Conservation (phyloP, 1,139 yeast species). For the Taiozyma sp. region DNA sequence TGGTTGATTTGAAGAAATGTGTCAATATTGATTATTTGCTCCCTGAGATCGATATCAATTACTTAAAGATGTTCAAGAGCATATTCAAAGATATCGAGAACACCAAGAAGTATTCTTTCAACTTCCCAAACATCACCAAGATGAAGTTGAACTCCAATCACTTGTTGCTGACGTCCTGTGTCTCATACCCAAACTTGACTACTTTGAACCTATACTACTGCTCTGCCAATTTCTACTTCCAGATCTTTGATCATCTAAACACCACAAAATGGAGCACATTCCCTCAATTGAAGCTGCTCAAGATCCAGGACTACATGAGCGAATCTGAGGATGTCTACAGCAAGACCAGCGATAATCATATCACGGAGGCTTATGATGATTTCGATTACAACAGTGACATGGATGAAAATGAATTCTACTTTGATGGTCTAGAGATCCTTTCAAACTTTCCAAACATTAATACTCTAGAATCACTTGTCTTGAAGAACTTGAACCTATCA, state of each 20-base stretch:
- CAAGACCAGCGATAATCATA: constrained; percentile 16
- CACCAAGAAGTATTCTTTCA: constrained; percentile 3
- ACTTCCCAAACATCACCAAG: constrained; percentile 13
- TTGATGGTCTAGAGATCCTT: constrained; percentile 22
- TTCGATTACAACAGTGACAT: constrained; percentile 22
- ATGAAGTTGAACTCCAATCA: constrained; percentile 20
- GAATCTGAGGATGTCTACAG: constrained; percentile 22
- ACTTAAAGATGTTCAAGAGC: constrained; percentile 19
- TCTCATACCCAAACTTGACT: constrained; percentile 10
- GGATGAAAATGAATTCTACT: constrained; percentile 23
- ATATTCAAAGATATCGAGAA: constrained; percentile 7
- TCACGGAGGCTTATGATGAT: constrained; percentile 19
- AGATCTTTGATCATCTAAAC: constrained; percentile 16
- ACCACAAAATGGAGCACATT: constrained; percentile 9
- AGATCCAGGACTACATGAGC: constrained; percentile 22
- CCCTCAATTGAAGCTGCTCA: constrained; percentile 14
- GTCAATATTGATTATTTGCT: constrained; percentile 11
- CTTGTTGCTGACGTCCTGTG: constrained; percentile 9
- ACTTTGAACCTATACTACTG: constrained; percentile 19
- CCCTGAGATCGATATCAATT: constrained; percentile 12
- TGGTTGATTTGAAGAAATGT: constrained; percentile 1
- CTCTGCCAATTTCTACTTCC: constrained; percentile 19
- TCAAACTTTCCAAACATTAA: constrained; percentile 13
- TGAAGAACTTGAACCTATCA: constrained; percentile 21
- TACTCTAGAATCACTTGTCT: constrained; percentile 8